Evolutionary conservation across 371 early-diverging fungal genomes (phyloP), one percentile per base, ranked within the genome.

Genomic region (Rhizomucor miehei): DNA sequence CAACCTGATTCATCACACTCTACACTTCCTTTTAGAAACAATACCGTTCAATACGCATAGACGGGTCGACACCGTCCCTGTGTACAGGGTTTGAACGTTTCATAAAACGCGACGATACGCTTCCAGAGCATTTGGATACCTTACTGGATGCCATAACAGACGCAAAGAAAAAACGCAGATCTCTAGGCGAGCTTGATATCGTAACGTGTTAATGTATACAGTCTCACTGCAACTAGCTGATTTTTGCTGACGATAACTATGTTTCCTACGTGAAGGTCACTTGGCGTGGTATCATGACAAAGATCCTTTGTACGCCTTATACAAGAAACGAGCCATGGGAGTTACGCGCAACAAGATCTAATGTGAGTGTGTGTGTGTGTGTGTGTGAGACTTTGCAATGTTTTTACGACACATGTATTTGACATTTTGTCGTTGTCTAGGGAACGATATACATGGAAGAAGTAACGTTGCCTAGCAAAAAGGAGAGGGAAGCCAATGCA

Each of bases 261-360:
- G 34, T 34, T 17, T 25, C 11, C 17, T 50, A 40, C 48, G 23
- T 23, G 41, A 21, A 76, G 77, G 53, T 77, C 6, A 78, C 79
- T 21, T 78, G 75, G 79, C 76, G 97, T 24, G 97, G 97, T 9
- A 89, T 95, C 55, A 81, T 95, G 63, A 94, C 94, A 35, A 89
- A 89, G 57, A 71, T 97, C 8, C 64, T 92, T 52, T 80, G 80
- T 50, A 86, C 91, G 0, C 95, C 94, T 12, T 94, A 88, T 64
- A 54, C 81, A 5, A 49, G 67, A 25, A 85, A 84, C 37, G 92
- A 92, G 6, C 71, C 79, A 2, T 95, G 93, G 90, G 85, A 89
- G 49, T 69, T 97, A 21, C 79, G 89, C 5, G 91, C 87, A 0
- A 89, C 91, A 0, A 69, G 78, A 37, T 78, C 75, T 65, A 84